These are phyloP conservation scores for Cordyceps javanica DNA, from an alignment of 2,329 filamentous ascomycete species.

Conservation along the genomic window DNA sequence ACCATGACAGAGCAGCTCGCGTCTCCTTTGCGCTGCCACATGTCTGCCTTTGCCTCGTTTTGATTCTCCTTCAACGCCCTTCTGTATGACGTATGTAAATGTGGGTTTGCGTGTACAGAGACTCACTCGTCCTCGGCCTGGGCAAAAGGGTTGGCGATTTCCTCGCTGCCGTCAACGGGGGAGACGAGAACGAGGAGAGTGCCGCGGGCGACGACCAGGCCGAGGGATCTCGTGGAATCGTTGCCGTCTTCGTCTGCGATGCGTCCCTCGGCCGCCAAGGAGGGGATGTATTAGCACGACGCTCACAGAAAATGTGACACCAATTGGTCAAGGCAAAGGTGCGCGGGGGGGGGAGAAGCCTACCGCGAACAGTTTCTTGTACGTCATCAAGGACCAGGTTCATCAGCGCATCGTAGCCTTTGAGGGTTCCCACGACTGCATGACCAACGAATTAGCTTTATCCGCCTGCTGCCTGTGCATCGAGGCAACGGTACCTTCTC, in stretches of 20 bases:
- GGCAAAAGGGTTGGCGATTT: slow-evolving; percentile 90
- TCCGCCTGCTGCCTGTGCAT: not conserved
- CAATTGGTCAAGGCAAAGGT: not conserved
- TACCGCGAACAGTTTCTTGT: slow-evolving; percentile 82
- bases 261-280: too few species aligned
- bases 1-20: too few species aligned
- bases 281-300: not conserved
- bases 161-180: slow-evolving; percentile 88
- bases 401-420: slow-evolving; percentile 96
- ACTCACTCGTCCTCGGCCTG: slow-evolving; percentile 60
- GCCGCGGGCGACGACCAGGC: slow-evolving; percentile 83
- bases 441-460: slow-evolving; percentile 5
- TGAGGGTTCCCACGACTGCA: slow-evolving; percentile 78
- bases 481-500: slow-evolving; percentile 58
- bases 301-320: not conserved
- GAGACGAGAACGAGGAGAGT: slow-evolving; percentile 90
- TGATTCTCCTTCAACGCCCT: too few species aligned
- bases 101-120: too few species aligned
- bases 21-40: too few species aligned
- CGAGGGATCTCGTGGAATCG: slow-evolving; percentile 71
- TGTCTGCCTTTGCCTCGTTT: too few species aligned
- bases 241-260: slow-evolving; percentile 92
- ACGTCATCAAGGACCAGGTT: slow-evolving; percentile 95
- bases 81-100: too few species aligned
- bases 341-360: slow-evolving; percentile 17